Evolutionary conservation across 2,329 filamentous ascomycete species (phyloP).

Genomic region (Elsinoe fawcettii): DNA sequence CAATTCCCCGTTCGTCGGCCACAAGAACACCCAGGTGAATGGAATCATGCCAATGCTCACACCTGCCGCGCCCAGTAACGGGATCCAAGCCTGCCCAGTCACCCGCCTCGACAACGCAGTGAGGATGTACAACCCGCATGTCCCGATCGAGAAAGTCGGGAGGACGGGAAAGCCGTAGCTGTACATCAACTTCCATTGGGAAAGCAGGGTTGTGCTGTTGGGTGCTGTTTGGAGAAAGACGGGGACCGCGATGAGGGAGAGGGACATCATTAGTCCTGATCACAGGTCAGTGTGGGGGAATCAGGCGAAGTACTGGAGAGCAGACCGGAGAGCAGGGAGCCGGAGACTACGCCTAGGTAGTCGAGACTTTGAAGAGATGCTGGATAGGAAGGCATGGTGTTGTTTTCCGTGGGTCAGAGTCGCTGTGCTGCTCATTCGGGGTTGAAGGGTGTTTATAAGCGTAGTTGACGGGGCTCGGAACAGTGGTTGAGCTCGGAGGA

Average conservation of each 20-base stretch:
- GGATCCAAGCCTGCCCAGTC: background rate
- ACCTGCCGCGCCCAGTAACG: background rate
- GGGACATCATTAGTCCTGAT: background rate
- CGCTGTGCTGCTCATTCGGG: background rate
- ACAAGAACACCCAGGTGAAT: background rate
- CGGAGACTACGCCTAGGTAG: background rate
- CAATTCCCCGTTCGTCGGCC: background rate
- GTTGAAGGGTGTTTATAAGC: background rate
- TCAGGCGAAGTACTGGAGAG: background rate
- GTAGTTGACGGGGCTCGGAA: too few species aligned
- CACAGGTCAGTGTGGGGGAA: background rate
- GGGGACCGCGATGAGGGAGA: background rate
- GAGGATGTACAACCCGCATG: background rate
- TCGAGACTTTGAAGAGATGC: background rate
- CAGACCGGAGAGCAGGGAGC: background rate
- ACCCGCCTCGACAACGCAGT: background rate
- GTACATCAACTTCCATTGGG: background rate
- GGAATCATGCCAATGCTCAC: background rate
- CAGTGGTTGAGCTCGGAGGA: too few species aligned
- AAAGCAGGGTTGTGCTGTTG: background rate
- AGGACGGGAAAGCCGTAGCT: background rate
- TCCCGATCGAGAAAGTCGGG: background rate
- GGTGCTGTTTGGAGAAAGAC: background rate
- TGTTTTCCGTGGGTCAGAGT: too few species aligned
- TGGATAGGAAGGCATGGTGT: background rate